Conservation (phyloP, 805 yeast genomes). For the Starmerella scarabaei region DNA sequence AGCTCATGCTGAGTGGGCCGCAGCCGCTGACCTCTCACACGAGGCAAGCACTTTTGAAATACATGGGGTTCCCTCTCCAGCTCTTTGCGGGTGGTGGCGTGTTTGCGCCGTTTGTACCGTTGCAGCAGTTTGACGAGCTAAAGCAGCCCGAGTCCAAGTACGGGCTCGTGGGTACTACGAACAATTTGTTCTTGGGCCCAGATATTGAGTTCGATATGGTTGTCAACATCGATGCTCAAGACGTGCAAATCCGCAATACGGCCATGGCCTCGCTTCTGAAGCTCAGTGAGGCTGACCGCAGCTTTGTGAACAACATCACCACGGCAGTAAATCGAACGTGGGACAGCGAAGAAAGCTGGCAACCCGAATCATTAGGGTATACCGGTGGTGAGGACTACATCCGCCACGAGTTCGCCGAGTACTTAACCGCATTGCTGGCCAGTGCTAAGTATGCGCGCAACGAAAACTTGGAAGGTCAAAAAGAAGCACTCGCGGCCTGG, state of each 20-base stretch:
- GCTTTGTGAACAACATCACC: conserved; percentile 53
- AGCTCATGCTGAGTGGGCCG: conserved; percentile 41
- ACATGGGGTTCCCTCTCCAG: conserved; percentile 79
- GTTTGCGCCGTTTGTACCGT: conserved; percentile 86
- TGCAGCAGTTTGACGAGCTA: conserved; percentile 77
- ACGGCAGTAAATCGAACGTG: conserved; percentile 36
- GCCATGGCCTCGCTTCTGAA: conserved; percentile 34
- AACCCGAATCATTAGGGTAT: conserved; percentile 37
- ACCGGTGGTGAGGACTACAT: conserved; percentile 79
- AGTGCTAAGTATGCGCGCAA: conserved; percentile 44
- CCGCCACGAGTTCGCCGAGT: conserved; percentile 80
- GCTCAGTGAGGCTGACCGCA: conserved; percentile 51
- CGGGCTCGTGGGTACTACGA: conserved; percentile 78
- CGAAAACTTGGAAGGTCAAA: not conserved
- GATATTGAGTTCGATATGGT: conserved; percentile 54
- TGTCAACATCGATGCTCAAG: conserved; percentile 46
- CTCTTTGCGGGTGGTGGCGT: conserved; percentile 75
- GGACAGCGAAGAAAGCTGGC: conserved; percentile 31
- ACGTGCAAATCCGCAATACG: conserved; percentile 31
- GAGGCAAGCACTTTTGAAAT: conserved; percentile 59
- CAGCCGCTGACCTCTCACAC: conserved; percentile 64
- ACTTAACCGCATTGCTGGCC: conserved; percentile 61
- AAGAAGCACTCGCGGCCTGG: conserved; percentile 32
- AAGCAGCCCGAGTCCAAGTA: conserved; percentile 42
- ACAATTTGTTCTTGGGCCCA: conserved; percentile 61